Percentiles rank a stretch among this genome's conserved stretches.
Evolutionary conservation across 768 basidiomycete genomes (phyloP).

Genomic region (Roridomyces roridus): DNA sequence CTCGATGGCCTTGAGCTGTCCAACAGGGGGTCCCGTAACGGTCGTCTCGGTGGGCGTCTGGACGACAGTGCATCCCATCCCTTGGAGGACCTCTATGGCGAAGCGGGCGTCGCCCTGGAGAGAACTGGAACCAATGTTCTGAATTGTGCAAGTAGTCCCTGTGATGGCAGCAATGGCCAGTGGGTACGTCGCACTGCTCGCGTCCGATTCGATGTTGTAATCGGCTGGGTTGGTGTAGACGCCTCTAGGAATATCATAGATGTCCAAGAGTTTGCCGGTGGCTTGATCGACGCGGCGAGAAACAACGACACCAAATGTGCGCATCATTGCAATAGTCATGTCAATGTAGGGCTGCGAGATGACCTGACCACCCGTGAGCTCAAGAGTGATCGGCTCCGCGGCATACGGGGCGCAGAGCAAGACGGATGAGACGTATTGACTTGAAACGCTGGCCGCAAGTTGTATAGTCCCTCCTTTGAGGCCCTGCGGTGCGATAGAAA

Average conservation of each 20-base stretch:
- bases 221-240: conserved; percentile 76
- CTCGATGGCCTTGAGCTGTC: conserved; percentile 81
- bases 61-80: conserved; percentile 92
- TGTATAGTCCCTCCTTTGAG: conserved; percentile 82
- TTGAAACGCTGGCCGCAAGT: conserved; percentile 93
- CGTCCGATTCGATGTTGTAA: conserved; percentile 95
- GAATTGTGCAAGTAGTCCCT: conserved; percentile 93
- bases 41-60: conserved; percentile 92
- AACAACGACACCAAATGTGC: conserved; percentile 84
- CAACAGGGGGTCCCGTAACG: conserved; percentile 86
- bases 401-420: conserved; percentile 97
- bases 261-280: conserved; percentile 69
- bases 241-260: conserved; percentile 87
- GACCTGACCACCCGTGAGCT: conserved; percentile 92
- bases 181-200: conserved; percentile 95
- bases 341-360: conserved; percentile 99
- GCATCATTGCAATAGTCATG: conserved; percentile 99
- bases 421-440: conserved; percentile 98
- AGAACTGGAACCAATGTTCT: conserved; percentile 88
- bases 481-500: conserved; percentile 84
- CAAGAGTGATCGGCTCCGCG: conserved; percentile 77
- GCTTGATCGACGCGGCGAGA: conserved; percentile 63
- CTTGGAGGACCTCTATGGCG: conserved; percentile 89
- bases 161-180: conserved; percentile 97
- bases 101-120: conserved; percentile 98